These are phyloP conservation scores for Solanum pinnatisectum DNA, from an alignment of 257 asterid species.

Conservation along the genomic window DNA sequence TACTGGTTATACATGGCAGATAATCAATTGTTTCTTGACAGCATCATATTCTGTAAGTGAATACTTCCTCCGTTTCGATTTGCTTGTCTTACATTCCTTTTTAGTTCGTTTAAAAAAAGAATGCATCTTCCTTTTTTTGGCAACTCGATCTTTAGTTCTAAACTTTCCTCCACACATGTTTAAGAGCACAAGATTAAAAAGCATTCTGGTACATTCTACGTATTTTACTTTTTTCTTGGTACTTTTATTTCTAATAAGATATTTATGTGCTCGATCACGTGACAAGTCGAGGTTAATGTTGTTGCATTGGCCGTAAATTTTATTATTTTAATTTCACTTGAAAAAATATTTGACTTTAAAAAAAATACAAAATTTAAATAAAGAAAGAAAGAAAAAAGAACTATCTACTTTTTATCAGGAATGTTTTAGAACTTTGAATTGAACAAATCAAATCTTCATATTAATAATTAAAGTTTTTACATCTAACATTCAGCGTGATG, in stretches of 20 bases:
- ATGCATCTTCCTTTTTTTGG: neutral
- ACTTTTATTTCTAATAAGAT: neutral
- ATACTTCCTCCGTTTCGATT: neutral
- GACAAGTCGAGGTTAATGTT: neutral
- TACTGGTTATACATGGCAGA: conserved; percentile 87
- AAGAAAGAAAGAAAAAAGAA: neutral
- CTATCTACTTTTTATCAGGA: neutral
- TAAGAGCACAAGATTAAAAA: neutral
- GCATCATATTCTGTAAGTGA: conserved; percentile 93
- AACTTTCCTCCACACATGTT: neutral
- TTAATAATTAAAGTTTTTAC: neutral
- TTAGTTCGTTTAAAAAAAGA: neutral
- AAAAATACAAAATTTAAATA: no score
- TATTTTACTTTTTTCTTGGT: neutral
- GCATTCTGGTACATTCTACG: neutral
- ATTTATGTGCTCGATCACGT: neutral
- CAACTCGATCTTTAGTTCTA: neutral
- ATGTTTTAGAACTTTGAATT: neutral
- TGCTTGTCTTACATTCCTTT: neutral
- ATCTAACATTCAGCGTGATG: neutral
- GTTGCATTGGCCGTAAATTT: neutral
- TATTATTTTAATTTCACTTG: no score
- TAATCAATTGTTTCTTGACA: conserved; percentile 78
- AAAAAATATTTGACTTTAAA: no score
- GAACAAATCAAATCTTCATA: neutral